A percentile compares a stretch with the other conserved stretches of the same genome.
Conservation (phyloP, 2,329 filamentous ascomycete species). For the Aspergillus chevalieri region DNA sequence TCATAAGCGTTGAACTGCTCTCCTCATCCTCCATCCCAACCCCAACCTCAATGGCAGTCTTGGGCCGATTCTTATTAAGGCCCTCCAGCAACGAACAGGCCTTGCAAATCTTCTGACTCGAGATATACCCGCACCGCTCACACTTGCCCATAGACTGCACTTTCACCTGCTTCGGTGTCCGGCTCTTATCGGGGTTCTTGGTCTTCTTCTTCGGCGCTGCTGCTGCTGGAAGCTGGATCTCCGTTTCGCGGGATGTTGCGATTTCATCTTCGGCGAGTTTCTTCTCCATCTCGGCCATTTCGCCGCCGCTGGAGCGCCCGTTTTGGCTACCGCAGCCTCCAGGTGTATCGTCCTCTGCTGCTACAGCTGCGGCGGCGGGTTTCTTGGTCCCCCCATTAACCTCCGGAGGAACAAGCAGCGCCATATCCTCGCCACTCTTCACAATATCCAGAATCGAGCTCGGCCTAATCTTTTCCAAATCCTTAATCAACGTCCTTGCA, state of each 20-base stretch:
- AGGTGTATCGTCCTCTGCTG: slow-evolving; percentile 46
- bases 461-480: slow-evolving; percentile 83
- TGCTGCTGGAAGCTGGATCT: slow-evolving; percentile 47
- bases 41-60: slow-evolving; percentile 38
- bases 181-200: slow-evolving; percentile 22
- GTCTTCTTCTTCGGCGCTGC: slow-evolving; percentile 17
- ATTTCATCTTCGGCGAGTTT: slow-evolving; percentile 60
- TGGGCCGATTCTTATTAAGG: slow-evolving; percentile 66
- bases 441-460: slow-evolving; percentile 95
- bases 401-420: slow-evolving; percentile 66
- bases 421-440: slow-evolving; percentile 93
- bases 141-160: slow-evolving; percentile 64
- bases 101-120: slow-evolving; percentile 89
- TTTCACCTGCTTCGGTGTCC: slow-evolving; percentile 52
- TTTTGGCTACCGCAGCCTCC: slow-evolving; percentile 71
- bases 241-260: slow-evolving; percentile 57
- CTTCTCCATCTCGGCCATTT: slow-evolving; percentile 78
- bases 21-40: slow-evolving; percentile 45
- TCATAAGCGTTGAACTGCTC: slow-evolving; percentile 46
- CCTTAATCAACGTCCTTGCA: slow-evolving; percentile 87
- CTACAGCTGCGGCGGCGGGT: slow-evolving; percentile 13
- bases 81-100: slow-evolving; percentile 86
- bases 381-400: slow-evolving; percentile 28
- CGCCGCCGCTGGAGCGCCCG: slow-evolving; percentile 61
- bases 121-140: slow-evolving; percentile 86